A percentile compares a stretch with the other conserved stretches of the same genome.
Evolutionary conservation across 1,284 basidiomycete species (phyloP).

Genomic region (Butyriboletus regius): DNA sequence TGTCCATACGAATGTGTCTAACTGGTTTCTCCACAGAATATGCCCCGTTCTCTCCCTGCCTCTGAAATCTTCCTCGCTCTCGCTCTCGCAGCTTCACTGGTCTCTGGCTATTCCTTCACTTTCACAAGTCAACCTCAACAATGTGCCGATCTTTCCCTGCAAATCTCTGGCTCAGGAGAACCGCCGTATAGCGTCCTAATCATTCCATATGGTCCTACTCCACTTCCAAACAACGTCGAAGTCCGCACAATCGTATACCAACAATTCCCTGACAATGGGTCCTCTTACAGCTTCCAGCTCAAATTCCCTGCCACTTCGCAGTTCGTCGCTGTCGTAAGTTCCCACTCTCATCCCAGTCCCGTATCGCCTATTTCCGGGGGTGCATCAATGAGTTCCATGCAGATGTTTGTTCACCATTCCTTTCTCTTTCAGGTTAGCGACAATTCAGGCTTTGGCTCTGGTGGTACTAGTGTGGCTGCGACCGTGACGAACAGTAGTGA

Average conservation of each 20-base stretch:
- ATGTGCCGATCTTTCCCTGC: conserved; percentile 55
- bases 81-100: conserved; percentile 21
- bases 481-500: conserved; percentile 49
- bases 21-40: conserved; percentile 4
- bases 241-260: conserved; percentile 55
- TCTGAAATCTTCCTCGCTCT: conserved; percentile 6
- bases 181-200: conserved; percentile 63
- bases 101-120: conserved; percentile 46
- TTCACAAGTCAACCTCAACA: conserved; percentile 54
- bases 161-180: conserved; percentile 44
- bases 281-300: conserved; percentile 49
- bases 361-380: neutral
- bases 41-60: conserved; percentile 4
- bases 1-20: conserved; percentile 10
- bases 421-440: conserved; percentile 58
- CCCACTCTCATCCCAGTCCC: neutral
- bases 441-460: conserved; percentile 57
- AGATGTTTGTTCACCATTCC: neutral
- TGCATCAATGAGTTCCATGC: neutral
- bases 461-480: conserved; percentile 63
- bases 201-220: conserved; percentile 57
- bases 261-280: conserved; percentile 41
- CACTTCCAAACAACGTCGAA: conserved; percentile 56
- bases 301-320: conserved; percentile 61
- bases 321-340: conserved; percentile 68